Conservation (phyloP, 2,329 filamentous ascomycete species). For the Claviceps paspali region DNA sequence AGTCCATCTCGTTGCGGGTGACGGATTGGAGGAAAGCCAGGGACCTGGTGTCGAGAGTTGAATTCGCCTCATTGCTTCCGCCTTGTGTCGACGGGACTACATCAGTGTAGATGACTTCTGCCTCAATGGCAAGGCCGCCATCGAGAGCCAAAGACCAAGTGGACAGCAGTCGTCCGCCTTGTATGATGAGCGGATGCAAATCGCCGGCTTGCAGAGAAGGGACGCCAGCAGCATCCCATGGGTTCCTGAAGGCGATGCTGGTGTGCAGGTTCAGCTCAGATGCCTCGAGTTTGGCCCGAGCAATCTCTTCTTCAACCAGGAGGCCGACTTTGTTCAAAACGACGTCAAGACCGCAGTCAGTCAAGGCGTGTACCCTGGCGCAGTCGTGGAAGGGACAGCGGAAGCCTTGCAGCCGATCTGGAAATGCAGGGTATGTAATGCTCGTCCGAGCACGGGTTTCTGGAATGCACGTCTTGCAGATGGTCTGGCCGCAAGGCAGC, state of each 20-base stretch:
- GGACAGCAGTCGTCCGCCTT: conserved; percentile 46
- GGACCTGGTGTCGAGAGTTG: not conserved
- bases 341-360: conserved; percentile 66
- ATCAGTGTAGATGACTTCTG: conserved; percentile 36
- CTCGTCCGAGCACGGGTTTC: conserved; percentile 46
- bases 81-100: conserved; percentile 7
- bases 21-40: conserved; percentile 45
- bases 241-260: conserved; percentile 21
- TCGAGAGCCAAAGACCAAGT: conserved; percentile 50
- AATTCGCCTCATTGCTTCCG: not conserved
- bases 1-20: conserved; percentile 61
- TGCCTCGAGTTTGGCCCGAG: conserved; percentile 20
- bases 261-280: conserved; percentile 17
- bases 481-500: conserved; percentile 64
- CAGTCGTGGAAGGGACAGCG: conserved; percentile 58
- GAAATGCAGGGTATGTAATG: conserved; percentile 62
- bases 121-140: conserved; percentile 41
- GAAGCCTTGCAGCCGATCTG: conserved; percentile 54
- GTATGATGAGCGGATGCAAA: conserved; percentile 20
- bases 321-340: conserved; percentile 57
- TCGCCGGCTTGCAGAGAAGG: conserved; percentile 23
- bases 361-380: conserved; percentile 54
- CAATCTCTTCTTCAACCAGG: conserved; percentile 39
- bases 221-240: conserved; percentile 26
- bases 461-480: conserved; percentile 66